Evolutionary conservation across 495 filamentous ascomycete genomes (phyloP), one percentile per base, ranked within the genome.

Genomic region (Chaetomium tenue): DNA sequence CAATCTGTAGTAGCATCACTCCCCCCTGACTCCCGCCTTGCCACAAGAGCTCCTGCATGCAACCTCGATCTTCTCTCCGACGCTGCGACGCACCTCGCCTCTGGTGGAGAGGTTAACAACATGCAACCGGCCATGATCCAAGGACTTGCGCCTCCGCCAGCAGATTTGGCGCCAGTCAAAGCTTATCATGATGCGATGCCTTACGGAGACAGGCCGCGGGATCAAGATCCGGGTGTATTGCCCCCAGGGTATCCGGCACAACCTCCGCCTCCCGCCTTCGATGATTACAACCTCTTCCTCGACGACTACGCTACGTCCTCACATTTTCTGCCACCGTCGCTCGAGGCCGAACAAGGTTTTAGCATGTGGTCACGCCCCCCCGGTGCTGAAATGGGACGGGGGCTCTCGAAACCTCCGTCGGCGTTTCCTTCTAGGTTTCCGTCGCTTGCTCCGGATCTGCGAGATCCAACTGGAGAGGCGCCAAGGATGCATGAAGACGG

Each of bases 391-490:
- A 65, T 79, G 13, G 75, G 74, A 50, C 72, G 76, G 18, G 77
- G 75, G 5, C 66, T 75, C 7, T 80, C 79, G 12, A 82, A 82
- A 59, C 77, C 86, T 2, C 81, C 86, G 22, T 89, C 86, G 12
- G 84, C 86, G 53, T 88, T 89, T 63, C 87, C 87, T 0, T 91
- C 88, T 3, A 80, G 88, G 47, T 81, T 89, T 50, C 86, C 87
- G 1, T 91, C 88, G 7, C 72, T 90, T 46, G 84, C 86, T 67
- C 87, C 87, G 22, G 87, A 90, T 60, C 78, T 79, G 25, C 81
- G 86, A 61, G 84, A 88, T 68, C 77, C 83, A 5, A 77, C 82
- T 33, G 85, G 87, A 39, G 68, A 73, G 20, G 66, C 69, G 0
- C 62, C 72, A 18, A 74, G 75, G 60, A 52, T 75, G 53, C 80